Evolutionary conservation across 257 asterid genomes (phyloP).

Genomic region (Solanum lycopersicoides): DNA sequence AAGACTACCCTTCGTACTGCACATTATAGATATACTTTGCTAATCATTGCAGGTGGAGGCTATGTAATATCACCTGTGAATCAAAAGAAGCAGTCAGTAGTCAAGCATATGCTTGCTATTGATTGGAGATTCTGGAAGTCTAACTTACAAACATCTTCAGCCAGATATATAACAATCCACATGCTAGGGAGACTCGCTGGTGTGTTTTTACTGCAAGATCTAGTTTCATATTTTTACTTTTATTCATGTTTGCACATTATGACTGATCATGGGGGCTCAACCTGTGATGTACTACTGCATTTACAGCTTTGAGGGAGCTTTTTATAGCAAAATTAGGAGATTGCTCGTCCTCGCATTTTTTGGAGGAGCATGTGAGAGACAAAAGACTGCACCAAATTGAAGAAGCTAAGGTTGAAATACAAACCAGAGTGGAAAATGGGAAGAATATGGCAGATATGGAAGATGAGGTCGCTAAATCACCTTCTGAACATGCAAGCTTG

Average conservation of each 20-base stretch:
- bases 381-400: conserved; percentile 29
- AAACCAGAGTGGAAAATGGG: conserved; percentile 36
- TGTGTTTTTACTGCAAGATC: conserved; percentile 4
- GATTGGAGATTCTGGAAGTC: conserved; percentile 95
- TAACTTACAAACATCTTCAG: conserved; percentile 48
- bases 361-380: conserved; percentile 60
- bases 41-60: conserved; percentile 68
- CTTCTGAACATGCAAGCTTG: conserved; percentile 78
- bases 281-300: background rate
- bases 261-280: background rate
- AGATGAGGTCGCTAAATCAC: conserved; percentile 18
- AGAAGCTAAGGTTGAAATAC: conserved; percentile 47
- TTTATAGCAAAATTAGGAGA: conserved; percentile 67
- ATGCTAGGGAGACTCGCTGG: conserved; percentile 86
- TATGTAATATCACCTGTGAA: conserved; percentile 81
- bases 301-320: conserved; percentile 83
- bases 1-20: background rate
- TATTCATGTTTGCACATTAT: background rate
- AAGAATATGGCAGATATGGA: conserved; percentile 35
- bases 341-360: conserved; percentile 43
- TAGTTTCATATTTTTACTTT: background rate
- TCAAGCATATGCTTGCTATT: conserved; percentile 94
- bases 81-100: conserved; percentile 67
- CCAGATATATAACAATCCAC: conserved; percentile 68
- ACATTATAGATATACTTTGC: background rate